Conservation (phyloP, 1,284 basidiomycete genomes). For the Rhodotorula sp. region DNA sequence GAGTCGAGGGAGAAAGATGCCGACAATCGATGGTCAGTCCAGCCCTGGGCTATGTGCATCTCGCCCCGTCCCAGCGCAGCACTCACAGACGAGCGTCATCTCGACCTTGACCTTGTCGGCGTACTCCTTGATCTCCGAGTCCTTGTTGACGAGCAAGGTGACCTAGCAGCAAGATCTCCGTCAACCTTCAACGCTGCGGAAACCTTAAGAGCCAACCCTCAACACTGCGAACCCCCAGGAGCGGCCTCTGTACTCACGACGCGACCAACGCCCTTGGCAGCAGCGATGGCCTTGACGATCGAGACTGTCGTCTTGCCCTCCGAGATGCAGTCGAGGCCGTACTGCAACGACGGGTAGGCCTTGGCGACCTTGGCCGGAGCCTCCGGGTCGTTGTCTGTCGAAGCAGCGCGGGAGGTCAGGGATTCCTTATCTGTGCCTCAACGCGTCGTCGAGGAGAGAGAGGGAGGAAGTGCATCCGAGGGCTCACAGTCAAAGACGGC, state of each 20-base stretch:
- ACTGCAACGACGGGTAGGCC: slow-evolving; percentile 31
- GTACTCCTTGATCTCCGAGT: slow-evolving; percentile 27
- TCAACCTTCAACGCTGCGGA: too few relatives aligned
- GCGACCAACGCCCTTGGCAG: slow-evolving; percentile 26
- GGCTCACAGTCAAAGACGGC: slow-evolving; percentile 54
- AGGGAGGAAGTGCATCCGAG: not conserved
- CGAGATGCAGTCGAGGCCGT: slow-evolving; percentile 40
- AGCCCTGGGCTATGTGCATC: too few relatives aligned
- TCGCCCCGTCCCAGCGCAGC: too few relatives aligned
- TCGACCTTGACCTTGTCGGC: slow-evolving; percentile 16
- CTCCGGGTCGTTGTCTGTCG: slow-evolving; percentile 36
- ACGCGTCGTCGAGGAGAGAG: not conserved
- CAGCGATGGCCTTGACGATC: slow-evolving; percentile 22
- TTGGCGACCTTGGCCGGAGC: slow-evolving; percentile 29
- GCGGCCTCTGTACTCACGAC: slow-evolving; percentile 2
- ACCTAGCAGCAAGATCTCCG: not conserved
- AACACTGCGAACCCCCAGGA: not conserved
- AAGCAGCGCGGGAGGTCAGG: not conserved
- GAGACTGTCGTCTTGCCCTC: slow-evolving; percentile 37
- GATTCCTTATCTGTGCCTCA: not conserved
- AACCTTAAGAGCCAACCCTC: not conserved
- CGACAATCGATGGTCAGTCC: not conserved
- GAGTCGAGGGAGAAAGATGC: not conserved
- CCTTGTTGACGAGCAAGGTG: slow-evolving; percentile 32
- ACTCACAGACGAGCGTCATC: slow-evolving; percentile 31